A percentile compares a stretch with the other conserved stretches of the same genome.
Evolutionary conservation across 2,329 filamentous ascomycete species (phyloP).

Genomic region (Epicoccum nigrum): DNA sequence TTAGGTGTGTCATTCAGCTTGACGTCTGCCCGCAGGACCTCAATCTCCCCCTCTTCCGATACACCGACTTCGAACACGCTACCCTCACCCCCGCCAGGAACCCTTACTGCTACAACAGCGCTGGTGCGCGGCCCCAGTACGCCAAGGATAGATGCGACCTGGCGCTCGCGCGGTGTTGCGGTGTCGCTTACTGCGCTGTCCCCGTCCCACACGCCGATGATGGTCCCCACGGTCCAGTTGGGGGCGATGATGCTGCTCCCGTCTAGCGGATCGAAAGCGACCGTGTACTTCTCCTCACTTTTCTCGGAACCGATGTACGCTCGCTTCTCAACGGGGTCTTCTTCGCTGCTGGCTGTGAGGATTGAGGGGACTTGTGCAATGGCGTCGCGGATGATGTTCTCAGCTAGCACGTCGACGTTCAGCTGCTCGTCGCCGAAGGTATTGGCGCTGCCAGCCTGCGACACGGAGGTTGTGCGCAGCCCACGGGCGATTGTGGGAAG

Average conservation of each 20-base stretch:
- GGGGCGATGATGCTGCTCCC: slow-evolving; percentile 63
- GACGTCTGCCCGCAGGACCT: slow-evolving; percentile 53
- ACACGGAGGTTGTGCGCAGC: slow-evolving; percentile 24
- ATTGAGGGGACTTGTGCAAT: slow-evolving; percentile 61
- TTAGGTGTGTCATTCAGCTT: slow-evolving; percentile 49
- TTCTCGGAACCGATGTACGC: not conserved
- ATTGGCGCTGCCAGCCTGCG: slow-evolving; percentile 50
- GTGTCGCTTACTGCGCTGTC: slow-evolving; percentile 26
- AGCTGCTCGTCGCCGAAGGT: slow-evolving; percentile 64
- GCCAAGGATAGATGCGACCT: slow-evolving; percentile 44
- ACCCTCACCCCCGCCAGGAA: slow-evolving; percentile 46
- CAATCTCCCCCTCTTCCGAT: slow-evolving; percentile 39
- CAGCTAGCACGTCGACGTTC: slow-evolving; percentile 64
- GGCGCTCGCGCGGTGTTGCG: slow-evolving; percentile 25
- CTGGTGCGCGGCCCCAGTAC: slow-evolving; percentile 44
- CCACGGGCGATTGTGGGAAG: slow-evolving; percentile 24
- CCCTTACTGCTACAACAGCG: slow-evolving; percentile 61
- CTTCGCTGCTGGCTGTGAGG: slow-evolving; percentile 60
- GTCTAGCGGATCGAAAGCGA: slow-evolving; percentile 69
- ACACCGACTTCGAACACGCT: slow-evolving; percentile 62
- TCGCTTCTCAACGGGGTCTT: slow-evolving; percentile 21
- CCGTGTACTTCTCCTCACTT: slow-evolving; percentile 57
- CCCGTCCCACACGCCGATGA: slow-evolving; percentile 62
- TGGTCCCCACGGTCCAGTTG: slow-evolving; percentile 57
- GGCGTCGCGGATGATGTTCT: slow-evolving; percentile 61